Conservation (phyloP, 345 rosid species). For the Eucalyptus rudis region DNA sequence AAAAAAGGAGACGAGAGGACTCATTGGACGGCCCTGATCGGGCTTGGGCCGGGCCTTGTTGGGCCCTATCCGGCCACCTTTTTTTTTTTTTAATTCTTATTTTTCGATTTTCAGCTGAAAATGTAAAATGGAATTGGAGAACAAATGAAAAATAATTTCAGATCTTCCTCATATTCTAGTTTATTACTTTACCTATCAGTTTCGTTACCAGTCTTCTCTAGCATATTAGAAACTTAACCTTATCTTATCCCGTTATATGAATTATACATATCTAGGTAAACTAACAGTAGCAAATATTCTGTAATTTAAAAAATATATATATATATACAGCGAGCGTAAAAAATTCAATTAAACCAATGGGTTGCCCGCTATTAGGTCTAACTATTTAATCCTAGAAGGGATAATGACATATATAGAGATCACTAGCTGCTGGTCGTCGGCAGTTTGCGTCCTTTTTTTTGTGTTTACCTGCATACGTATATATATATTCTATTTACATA, state of each 20-base stretch:
- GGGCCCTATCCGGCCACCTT: not conserved
- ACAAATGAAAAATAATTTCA: not conserved
- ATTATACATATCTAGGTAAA: not conserved
- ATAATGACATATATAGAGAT: too few relatives aligned
- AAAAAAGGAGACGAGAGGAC: not conserved
- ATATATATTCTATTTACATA: too few relatives aligned
- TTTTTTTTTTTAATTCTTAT: not conserved
- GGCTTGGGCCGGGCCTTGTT: not conserved
- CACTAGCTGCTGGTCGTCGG: too few relatives aligned
- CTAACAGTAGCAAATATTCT: not conserved
- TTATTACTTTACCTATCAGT: not conserved
- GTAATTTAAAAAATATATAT: not conserved
- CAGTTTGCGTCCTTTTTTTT: too few relatives aligned
- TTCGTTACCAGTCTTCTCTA: not conserved
- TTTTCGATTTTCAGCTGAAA: not conserved
- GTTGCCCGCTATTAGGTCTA: not conserved
- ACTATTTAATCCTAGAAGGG: not conserved
- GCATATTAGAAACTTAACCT: not conserved
- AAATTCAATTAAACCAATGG: not conserved
- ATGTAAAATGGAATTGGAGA: not conserved
- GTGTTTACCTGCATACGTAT: too few relatives aligned
- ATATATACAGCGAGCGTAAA: not conserved
- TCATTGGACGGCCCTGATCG: not conserved
- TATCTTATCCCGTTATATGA: not conserved
- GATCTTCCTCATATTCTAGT: not conserved